These are phyloP conservation scores for Pugionium cornutum DNA, from an alignment of 345 rosid species.

Conservation along the genomic window DNA sequence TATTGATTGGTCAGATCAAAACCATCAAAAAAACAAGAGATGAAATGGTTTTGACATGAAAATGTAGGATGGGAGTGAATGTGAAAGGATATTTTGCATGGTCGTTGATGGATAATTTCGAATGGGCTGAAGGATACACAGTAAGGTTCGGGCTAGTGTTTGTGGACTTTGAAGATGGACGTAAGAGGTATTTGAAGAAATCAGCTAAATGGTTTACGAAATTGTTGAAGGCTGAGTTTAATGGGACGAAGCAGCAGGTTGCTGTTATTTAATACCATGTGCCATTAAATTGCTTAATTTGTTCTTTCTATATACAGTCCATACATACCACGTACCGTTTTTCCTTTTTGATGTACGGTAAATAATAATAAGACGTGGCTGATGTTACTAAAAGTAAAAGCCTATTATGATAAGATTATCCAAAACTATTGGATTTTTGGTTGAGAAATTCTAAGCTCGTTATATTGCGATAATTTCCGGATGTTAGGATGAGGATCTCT, in stretches of 20 bases:
- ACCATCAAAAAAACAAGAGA: too few relatives aligned
- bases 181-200: conserved; percentile 44
- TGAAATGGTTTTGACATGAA: background rate
- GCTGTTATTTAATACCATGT: conserved; percentile 29
- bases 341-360: background rate
- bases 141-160: conserved; percentile 46
- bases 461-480: too few relatives aligned
- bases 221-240: conserved; percentile 22
- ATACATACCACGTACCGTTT: background rate
- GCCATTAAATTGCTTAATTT: background rate
- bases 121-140: conserved; percentile 48
- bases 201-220: conserved; percentile 42
- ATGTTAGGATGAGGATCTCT: too few relatives aligned
- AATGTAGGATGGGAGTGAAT: conserved; percentile 40
- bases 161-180: conserved; percentile 42
- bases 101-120: conserved; percentile 50
- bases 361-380: background rate
- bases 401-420: too few relatives aligned
- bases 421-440: too few relatives aligned
- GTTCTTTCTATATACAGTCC: background rate
- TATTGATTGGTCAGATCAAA: background rate
- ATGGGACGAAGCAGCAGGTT: conserved; percentile 13
- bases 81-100: conserved; percentile 25
- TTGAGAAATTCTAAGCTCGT: too few relatives aligned
- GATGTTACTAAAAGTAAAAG: too few relatives aligned